Percentiles rank a stretch among this genome's conserved stretches.
Evolutionary conservation across 768 basidiomycete genomes (phyloP).

Genomic region (Mycena chlorophos): DNA sequence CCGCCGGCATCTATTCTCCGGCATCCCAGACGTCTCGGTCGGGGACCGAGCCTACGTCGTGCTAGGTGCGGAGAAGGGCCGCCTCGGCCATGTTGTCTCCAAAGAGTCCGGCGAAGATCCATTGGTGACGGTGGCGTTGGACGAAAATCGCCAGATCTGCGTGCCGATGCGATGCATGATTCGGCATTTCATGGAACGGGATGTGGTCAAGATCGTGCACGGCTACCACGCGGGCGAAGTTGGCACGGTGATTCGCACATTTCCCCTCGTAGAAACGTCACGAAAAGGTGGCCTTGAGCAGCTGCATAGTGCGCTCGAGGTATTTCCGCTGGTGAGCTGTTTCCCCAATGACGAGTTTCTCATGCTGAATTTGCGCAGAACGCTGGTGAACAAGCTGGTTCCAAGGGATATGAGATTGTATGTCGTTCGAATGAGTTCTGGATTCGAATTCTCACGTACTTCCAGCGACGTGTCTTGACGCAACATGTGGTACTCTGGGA

Average conservation of each 20-base stretch:
- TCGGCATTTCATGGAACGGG: background rate
- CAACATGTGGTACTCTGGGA: background rate
- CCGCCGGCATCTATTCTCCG: background rate
- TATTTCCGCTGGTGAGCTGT: background rate
- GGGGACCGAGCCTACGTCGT: background rate
- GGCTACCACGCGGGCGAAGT: background rate
- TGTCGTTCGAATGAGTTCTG: background rate
- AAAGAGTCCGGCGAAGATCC: background rate
- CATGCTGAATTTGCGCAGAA: background rate
- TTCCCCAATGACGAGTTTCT: background rate
- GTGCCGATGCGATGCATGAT: background rate
- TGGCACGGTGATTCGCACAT: slow-evolving; percentile 1
- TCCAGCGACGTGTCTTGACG: background rate
- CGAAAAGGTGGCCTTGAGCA: background rate
- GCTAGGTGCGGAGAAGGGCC: background rate
- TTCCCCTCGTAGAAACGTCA: background rate
- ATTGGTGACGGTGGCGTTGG: background rate
- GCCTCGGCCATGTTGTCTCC: background rate
- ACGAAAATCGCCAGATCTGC: background rate
- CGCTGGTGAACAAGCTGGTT: background rate
- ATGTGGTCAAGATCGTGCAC: background rate
- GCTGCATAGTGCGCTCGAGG: background rate
- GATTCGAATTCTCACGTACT: background rate
- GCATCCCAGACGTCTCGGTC: background rate
- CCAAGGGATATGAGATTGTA: background rate